phyloP scores from a whole-genome alignment of 2,329 filamentous ascomycete species.

The Chaetomium strumarium region DNA sequence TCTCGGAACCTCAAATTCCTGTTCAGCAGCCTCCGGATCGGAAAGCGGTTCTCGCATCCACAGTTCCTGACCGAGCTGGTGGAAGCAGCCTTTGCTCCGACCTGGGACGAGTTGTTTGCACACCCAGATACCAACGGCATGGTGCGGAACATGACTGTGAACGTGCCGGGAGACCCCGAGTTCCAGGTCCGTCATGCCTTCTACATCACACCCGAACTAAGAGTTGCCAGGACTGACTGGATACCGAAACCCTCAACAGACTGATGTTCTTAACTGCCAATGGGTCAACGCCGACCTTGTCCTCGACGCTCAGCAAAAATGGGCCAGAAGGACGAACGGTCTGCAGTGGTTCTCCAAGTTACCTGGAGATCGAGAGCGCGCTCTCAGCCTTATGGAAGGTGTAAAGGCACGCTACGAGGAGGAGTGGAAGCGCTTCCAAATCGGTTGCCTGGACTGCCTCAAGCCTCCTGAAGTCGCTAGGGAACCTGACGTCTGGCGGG shows the following conservation, averaged over 20 bases:
- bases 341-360: conserved; percentile 32
- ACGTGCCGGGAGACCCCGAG: conserved; percentile 33
- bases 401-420: conserved; percentile 11
- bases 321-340: conserved; percentile 34
- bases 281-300: conserved; percentile 44
- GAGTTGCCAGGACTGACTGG: background rate
- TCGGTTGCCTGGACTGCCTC: background rate
- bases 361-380: background rate
- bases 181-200: conserved; percentile 38
- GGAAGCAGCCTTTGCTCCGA: conserved; percentile 34
- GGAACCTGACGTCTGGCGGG: background rate
- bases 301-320: conserved; percentile 43
- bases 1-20: conserved; percentile 46
- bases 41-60: conserved; percentile 39
- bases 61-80: conserved; percentile 32
- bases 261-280: conserved; percentile 37
- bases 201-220: background rate
- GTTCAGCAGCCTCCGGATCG: conserved; percentile 39
- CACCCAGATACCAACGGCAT: conserved; percentile 7
- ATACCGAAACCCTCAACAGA: conserved; percentile 28
- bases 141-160: conserved; percentile 14
- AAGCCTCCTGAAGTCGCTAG: background rate
- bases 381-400: background rate
- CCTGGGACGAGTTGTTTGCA: conserved; percentile 36
- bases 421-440: conserved; percentile 17